phyloP scores from a whole-genome alignment of 306 rosid species.

The Rosa lucieae region DNA sequence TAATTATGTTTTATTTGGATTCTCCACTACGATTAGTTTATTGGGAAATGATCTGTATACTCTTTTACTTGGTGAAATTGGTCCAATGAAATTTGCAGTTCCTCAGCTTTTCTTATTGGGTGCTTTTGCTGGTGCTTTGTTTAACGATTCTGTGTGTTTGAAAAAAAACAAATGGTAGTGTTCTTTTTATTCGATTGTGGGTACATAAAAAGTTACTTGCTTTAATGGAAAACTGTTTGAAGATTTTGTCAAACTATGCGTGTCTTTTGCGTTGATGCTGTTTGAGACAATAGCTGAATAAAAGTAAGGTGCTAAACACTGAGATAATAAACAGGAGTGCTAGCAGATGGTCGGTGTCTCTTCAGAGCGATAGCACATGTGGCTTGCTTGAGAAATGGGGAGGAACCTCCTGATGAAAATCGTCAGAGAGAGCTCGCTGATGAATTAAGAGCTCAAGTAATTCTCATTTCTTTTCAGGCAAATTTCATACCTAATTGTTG shows the following conservation, averaged over 20 bases:
- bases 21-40: background rate
- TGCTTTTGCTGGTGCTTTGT: constrained; percentile 11
- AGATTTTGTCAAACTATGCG: background rate
- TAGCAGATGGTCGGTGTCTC: constrained; percentile 87
- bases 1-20: background rate
- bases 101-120: background rate
- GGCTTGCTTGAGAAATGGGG: constrained; percentile 77
- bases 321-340: constrained; percentile 52
- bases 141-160: background rate
- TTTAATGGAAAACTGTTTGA: background rate
- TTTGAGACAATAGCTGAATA: background rate
- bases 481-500: background rate
- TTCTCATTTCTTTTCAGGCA: background rate
- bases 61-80: background rate
- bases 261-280: background rate
- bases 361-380: constrained; percentile 92
- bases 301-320: background rate
- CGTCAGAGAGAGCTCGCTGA: constrained; percentile 86
- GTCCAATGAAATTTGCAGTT: background rate
- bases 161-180: background rate
- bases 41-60: background rate
- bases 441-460: constrained; percentile 85
- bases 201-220: background rate
- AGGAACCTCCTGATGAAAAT: constrained; percentile 83
- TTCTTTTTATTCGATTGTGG: background rate